Percentiles rank a stretch among this genome's conserved stretches.
Conservation (phyloP, 108 stramenopile genomes). For the Schizochytrium sp. region DNA sequence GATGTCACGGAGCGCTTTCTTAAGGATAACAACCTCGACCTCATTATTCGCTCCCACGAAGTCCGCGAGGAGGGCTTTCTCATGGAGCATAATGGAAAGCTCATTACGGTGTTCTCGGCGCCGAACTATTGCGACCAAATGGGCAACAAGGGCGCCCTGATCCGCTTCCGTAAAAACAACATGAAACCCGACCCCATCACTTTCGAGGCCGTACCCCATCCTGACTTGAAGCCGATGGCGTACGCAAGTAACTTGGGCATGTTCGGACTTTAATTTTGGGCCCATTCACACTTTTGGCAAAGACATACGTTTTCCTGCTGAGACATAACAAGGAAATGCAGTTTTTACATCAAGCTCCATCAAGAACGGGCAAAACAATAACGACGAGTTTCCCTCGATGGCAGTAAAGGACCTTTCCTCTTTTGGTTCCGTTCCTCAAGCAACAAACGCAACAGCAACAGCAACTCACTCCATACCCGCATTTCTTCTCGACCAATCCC, state of each 20-base stretch:
- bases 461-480: no score
- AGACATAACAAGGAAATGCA: no score
- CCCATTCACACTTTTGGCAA: not conserved
- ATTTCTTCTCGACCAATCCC: no score
- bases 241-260: slow-evolving; percentile 92
- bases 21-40: slow-evolving; percentile 82
- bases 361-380: no score
- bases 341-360: no score
- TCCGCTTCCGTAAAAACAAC: slow-evolving; percentile 83
- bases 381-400: no score
- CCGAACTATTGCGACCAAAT: slow-evolving; percentile 99
- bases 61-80: slow-evolving; percentile 98
- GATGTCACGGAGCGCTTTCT: slow-evolving; percentile 91
- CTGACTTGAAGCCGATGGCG: slow-evolving; percentile 95
- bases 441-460: no score
- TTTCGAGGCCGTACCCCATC: slow-evolving; percentile 91
- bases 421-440: no score
- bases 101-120: slow-evolving; percentile 96
- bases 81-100: slow-evolving; percentile 98
- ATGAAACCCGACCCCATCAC: slow-evolving; percentile 90
- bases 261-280: slow-evolving; percentile 27
- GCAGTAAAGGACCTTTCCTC: no score
- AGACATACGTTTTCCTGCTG: no score
- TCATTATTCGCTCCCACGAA: slow-evolving; percentile 93
- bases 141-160: slow-evolving; percentile 99